Percentiles rank a stretch among this genome's conserved stretches.
Evolutionary conservation across 768 basidiomycete species (phyloP).

Genomic region (Rhodotorula babjevae): DNA sequence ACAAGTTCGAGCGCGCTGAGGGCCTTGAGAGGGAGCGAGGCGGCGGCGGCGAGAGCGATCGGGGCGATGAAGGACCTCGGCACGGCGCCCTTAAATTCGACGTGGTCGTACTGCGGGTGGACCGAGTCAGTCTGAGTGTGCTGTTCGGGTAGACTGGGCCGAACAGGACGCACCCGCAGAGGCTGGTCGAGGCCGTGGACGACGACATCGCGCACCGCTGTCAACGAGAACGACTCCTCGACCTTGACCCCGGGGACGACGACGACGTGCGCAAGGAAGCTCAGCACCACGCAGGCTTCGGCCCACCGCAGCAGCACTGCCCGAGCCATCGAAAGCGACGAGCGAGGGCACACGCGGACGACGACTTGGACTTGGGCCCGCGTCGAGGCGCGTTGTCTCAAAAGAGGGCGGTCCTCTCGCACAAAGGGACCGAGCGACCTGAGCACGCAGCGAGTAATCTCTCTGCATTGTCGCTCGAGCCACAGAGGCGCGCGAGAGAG

Average conservation of each 20-base stretch:
- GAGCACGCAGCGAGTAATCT: not conserved
- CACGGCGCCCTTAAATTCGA: slow-evolving; percentile 78
- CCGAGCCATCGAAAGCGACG: not conserved
- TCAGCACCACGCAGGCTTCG: slow-evolving; percentile 23
- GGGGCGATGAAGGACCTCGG: slow-evolving; percentile 83
- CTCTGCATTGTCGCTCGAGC: too few relatives aligned
- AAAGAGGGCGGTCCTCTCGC: too few relatives aligned
- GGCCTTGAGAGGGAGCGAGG: slow-evolving; percentile 56
- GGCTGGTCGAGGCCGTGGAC: slow-evolving; percentile 60
- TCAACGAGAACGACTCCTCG: slow-evolving; percentile 93
- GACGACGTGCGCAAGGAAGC: slow-evolving; percentile 51
- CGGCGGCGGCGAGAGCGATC: slow-evolving; percentile 60
- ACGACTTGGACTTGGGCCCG: not conserved
- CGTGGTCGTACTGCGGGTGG: slow-evolving; percentile 75
- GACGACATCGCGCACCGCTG: slow-evolving; percentile 81
- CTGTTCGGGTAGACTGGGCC: too few relatives aligned
- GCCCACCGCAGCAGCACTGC: not conserved
- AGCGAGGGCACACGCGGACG: too few relatives aligned
- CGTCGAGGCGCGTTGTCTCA: not conserved
- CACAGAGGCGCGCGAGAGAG: too few relatives aligned
- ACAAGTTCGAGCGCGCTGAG: slow-evolving; percentile 15
- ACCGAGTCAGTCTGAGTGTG: not conserved
- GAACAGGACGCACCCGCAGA: not conserved
- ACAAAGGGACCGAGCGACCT: too few relatives aligned
- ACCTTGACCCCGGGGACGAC: slow-evolving; percentile 90